phyloP scores from a whole-genome alignment of 345 rosid species.

The Brassica rapa region DNA sequence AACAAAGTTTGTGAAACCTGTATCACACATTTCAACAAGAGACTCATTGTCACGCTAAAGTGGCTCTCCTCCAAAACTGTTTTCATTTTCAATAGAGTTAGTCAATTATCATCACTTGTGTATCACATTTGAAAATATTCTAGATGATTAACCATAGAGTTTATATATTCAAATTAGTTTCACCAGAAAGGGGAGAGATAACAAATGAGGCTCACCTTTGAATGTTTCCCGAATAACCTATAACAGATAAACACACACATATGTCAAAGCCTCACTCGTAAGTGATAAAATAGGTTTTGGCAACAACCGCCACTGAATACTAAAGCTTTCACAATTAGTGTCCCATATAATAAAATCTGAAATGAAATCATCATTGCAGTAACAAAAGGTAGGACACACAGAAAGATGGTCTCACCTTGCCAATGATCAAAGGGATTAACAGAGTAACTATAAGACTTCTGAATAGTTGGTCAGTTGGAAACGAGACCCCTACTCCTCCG shows the following conservation, averaged over 20 bases:
- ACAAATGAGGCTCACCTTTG: conserved; percentile 54
- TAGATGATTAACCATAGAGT: conserved; percentile 5
- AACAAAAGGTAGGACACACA: background rate
- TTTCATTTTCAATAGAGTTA: no score
- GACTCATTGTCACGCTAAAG: background rate
- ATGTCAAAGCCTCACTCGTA: background rate
- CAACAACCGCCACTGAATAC: background rate
- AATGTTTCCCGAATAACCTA: conserved; percentile 84
- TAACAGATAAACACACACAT: conserved; percentile 10
- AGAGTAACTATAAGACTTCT: conserved; percentile 77
- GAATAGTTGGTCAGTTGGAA: conserved; percentile 77
- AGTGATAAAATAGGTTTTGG: background rate
- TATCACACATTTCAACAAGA: conserved; percentile 25
- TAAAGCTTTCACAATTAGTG: no score
- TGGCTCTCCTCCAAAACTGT: background rate
- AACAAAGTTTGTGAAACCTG: conserved; percentile 71
- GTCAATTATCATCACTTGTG: background rate
- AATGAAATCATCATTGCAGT: background rate
- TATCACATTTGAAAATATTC: background rate
- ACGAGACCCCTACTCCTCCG: conserved; percentile 76
- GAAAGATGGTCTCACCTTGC: conserved; percentile 62
- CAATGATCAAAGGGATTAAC: conserved; percentile 70
- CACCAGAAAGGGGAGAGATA: background rate
- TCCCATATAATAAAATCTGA: background rate
- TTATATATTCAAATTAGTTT: conserved; percentile 4